Percentiles rank a stretch among this genome's conserved stretches.
Conservation (phyloP, 768 basidiomycete genomes). For the Lepiota brunneoincarnata region DNA sequence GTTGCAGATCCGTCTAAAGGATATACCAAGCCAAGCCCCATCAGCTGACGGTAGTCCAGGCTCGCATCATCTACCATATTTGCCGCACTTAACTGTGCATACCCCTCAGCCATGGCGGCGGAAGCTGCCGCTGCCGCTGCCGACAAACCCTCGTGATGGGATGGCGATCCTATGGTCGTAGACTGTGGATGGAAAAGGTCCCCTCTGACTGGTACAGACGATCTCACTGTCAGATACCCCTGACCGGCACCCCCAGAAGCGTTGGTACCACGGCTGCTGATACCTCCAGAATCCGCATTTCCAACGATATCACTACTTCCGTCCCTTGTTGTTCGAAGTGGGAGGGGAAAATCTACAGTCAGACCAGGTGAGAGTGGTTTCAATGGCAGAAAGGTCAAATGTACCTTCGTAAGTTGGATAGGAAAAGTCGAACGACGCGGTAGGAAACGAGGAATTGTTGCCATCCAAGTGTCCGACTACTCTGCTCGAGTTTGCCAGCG, state of each 20-base stretch:
- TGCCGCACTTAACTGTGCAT: slow-evolving; percentile 61
- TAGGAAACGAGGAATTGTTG: slow-evolving; percentile 54
- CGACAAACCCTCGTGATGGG: slow-evolving; percentile 50
- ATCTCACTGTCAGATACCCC: background rate
- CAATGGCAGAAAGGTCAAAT: slow-evolving; percentile 46
- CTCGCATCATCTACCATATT: slow-evolving; percentile 52
- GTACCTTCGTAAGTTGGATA: slow-evolving; percentile 64
- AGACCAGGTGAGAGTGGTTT: slow-evolving; percentile 22
- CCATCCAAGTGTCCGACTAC: slow-evolving; percentile 34
- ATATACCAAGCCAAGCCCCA: slow-evolving; percentile 55
- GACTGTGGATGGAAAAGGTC: background rate
- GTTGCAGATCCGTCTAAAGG: slow-evolving; percentile 43
- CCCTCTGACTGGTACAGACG: background rate
- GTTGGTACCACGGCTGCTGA: background rate
- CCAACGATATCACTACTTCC: slow-evolving; percentile 7
- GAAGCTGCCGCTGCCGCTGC: slow-evolving; percentile 63
- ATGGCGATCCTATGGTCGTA: background rate
- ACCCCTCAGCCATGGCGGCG: slow-evolving; percentile 70
- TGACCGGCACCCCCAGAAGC: background rate
- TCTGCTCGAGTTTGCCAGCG: slow-evolving; percentile 29
- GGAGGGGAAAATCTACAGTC: slow-evolving; percentile 3
- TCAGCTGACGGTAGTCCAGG: slow-evolving; percentile 63
- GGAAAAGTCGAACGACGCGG: slow-evolving; percentile 69
- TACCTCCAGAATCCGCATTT: slow-evolving; percentile 3
- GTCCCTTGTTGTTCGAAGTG: slow-evolving; percentile 15